These are phyloP conservation scores for Arachnopeziza araneosa DNA, from an alignment of 2,329 filamentous ascomycete species.

Conservation along the genomic window DNA sequence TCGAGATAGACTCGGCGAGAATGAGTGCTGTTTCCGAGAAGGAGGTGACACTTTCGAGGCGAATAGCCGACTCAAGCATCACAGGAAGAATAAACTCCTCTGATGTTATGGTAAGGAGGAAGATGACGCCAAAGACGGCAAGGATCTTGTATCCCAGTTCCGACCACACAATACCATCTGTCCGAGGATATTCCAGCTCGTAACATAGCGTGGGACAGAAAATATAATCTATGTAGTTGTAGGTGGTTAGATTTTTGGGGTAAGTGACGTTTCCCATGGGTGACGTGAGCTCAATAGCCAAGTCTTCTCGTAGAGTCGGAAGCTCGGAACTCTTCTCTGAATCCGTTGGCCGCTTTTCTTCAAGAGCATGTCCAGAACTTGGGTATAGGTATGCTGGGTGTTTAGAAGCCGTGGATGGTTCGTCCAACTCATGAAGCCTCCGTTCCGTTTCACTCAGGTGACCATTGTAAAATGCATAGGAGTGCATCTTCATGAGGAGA, in stretches of 20 bases:
- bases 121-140: conserved; percentile 94
- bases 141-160: conserved; percentile 79
- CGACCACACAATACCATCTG: conserved; percentile 65
- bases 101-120: conserved; percentile 81
- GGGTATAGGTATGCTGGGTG: conserved; percentile 73
- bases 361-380: conserved; percentile 29
- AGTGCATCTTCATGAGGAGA: conserved; percentile 98
- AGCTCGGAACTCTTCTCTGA: conserved; percentile 41
- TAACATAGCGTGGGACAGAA: conserved; percentile 96
- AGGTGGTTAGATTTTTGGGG: conserved; percentile 76
- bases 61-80: conserved; percentile 60
- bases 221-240: conserved; percentile 81
- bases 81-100: conserved; percentile 96
- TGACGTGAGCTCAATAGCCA: conserved; percentile 86
- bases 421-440: conserved; percentile 72
- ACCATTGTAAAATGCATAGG: conserved; percentile 96
- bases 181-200: conserved; percentile 92
- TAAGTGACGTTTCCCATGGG: conserved; percentile 87
- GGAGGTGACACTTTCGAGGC: conserved; percentile 41
- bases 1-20: conserved; percentile 81
- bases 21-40: conserved; percentile 67
- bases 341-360: conserved; percentile 12
- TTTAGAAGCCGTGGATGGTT: conserved; percentile 63
- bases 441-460: conserved; percentile 85
- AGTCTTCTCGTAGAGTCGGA: conserved; percentile 70